These are phyloP conservation scores for Candida pseudofarinosa DNA, from an alignment of 805 yeast genomes.

Conservation along the genomic window DNA sequence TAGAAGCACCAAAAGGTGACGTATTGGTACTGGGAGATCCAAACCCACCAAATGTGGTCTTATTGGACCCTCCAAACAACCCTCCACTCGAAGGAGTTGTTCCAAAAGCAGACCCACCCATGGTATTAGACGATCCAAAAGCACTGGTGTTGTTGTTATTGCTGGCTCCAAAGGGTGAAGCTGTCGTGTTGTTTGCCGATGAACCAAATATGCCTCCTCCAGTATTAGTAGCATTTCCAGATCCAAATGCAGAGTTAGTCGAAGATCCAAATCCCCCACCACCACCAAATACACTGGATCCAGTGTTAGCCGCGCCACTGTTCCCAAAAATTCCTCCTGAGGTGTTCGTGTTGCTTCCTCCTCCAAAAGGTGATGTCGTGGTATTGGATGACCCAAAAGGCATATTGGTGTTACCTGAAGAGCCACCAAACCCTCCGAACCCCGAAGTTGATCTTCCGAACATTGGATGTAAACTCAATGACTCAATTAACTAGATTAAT, in stretches of 20 bases:
- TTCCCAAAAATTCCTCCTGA: constrained; percentile 25
- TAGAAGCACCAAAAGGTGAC: constrained; percentile 20
- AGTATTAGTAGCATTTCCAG: constrained; percentile 7
- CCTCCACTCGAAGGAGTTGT: constrained; percentile 9
- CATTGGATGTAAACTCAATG: constrained; percentile 21
- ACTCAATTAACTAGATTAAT: not conserved
- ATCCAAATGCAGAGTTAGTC: constrained; percentile 21
- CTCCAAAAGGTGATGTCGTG: constrained; percentile 22
- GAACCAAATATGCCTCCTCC: constrained; percentile 25
- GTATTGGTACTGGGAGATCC: constrained; percentile 22
- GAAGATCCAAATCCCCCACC: constrained; percentile 19
- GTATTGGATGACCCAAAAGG: constrained; percentile 31
- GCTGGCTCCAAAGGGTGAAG: constrained; percentile 26
- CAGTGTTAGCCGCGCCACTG: constrained; percentile 14
- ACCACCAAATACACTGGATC: constrained; percentile 23
- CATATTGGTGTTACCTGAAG: constrained; percentile 23
- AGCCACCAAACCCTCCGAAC: constrained; percentile 46
- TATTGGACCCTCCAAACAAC: constrained; percentile 15
- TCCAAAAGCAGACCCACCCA: constrained; percentile 17
- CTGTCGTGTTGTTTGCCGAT: constrained; percentile 12
- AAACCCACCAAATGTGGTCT: constrained; percentile 20
- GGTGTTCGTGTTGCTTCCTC: constrained; percentile 15
- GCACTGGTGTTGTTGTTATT: constrained; percentile 5
- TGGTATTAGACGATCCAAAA: constrained; percentile 13
- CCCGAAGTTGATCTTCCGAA: constrained; percentile 50